Conservation (phyloP, 139 green algal genomes). For the Chlamydomonas applanata region DNA sequence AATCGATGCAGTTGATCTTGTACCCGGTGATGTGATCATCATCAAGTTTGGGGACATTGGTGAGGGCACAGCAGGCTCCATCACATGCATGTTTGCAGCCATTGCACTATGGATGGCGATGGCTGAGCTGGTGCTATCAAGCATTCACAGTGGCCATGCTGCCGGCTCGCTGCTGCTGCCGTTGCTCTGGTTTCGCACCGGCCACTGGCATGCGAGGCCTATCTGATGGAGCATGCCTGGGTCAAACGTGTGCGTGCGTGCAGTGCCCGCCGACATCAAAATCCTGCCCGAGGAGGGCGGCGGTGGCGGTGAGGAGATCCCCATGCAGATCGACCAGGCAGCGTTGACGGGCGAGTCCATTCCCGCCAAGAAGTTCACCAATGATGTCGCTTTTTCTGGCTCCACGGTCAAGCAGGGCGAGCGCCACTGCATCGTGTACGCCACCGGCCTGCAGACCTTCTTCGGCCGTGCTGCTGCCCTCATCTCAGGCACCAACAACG, state of each 20-base stretch:
- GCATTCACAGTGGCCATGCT: too few species aligned
- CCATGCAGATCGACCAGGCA: constrained; percentile 79
- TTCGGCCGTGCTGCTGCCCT: constrained; percentile 82
- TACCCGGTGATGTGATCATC: constrained; percentile 80
- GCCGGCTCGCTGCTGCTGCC: too few species aligned
- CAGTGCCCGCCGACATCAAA: constrained; percentile 84
- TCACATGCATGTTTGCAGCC: too few species aligned
- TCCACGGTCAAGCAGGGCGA: constrained; percentile 90
- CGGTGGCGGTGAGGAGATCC: constrained; percentile 49
- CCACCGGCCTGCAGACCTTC: constrained; percentile 85
- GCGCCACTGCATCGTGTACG: constrained; percentile 75
- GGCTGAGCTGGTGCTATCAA: too few species aligned
- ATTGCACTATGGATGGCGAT: too few species aligned
- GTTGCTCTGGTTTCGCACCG: too few species aligned
- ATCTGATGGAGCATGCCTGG: too few species aligned
- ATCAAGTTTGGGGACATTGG: constrained; percentile 74
- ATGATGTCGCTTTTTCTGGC: constrained; percentile 75
- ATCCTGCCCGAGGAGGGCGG: constrained; percentile 58
- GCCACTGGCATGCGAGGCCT: too few species aligned
- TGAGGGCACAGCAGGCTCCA: too few species aligned
- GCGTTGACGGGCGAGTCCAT: constrained; percentile 87
- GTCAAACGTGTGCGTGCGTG: too few species aligned
- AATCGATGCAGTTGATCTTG: constrained; percentile 62
- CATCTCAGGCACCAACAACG: constrained; percentile 70
- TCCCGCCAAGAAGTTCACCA: constrained; percentile 79